Evolutionary conservation across 306 rosid genomes (phyloP).

Genomic region (Dryas alaskensis): DNA sequence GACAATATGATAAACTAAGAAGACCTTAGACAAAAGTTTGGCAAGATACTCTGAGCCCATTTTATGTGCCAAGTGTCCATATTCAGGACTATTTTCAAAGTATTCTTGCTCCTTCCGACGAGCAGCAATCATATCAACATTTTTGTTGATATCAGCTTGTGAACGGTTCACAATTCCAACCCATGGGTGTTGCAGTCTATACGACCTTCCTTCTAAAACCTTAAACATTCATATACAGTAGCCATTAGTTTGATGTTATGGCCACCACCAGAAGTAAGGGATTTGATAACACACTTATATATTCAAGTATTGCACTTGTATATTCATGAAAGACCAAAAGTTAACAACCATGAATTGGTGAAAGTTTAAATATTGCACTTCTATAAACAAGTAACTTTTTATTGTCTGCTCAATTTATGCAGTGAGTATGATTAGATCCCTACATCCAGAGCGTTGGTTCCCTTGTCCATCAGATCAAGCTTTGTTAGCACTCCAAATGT

Average conservation of each 20-base stretch:
- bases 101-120: slow-evolving; percentile 90
- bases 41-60: slow-evolving; percentile 99
- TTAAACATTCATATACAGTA: slow-evolving; percentile 42
- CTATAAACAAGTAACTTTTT: neutral
- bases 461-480: slow-evolving; percentile 95
- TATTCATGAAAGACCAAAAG: slow-evolving; percentile 6
- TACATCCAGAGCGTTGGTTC: slow-evolving; percentile 93
- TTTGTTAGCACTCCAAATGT: slow-evolving; percentile 96
- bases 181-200: slow-evolving; percentile 98
- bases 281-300: neutral
- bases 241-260: slow-evolving; percentile 19
- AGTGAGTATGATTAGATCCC: slow-evolving; percentile 23
- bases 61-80: slow-evolving; percentile 94
- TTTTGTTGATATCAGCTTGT: slow-evolving; percentile 93
- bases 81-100: slow-evolving; percentile 94
- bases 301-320: too few species aligned
- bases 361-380: neutral
- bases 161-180: slow-evolving; percentile 99
- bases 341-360: slow-evolving; percentile 17
- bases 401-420: neutral
- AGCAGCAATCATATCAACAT: slow-evolving; percentile 90
- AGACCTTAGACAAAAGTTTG: slow-evolving; percentile 87
- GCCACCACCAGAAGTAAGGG: slow-evolving; percentile 17
- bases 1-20: slow-evolving; percentile 7
- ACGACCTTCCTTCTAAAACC: slow-evolving; percentile 94